Evolutionary conservation across 2,329 filamentous ascomycete genomes (phyloP).

Genomic region (Pseudodiploospora longispora): DNA sequence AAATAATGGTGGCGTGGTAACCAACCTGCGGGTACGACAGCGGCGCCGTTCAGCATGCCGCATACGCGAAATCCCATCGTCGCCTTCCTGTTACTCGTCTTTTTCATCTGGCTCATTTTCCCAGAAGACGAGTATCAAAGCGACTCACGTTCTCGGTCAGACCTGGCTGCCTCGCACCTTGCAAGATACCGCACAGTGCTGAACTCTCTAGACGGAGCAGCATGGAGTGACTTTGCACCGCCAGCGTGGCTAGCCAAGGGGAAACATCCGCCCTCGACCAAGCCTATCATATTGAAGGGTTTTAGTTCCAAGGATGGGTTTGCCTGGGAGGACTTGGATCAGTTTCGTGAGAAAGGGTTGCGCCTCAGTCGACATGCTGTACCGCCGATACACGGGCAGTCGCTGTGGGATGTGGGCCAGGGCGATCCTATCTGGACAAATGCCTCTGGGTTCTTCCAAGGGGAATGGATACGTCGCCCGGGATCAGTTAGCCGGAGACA

Average conservation of each 20-base stretch:
- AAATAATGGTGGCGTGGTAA: not conserved
- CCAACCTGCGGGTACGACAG: constrained; percentile 5
- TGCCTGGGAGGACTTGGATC: constrained; percentile 65
- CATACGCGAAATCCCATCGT: constrained; percentile 33
- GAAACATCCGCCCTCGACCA: constrained; percentile 14
- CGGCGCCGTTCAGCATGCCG: constrained; percentile 32
- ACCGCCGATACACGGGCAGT: constrained; percentile 32
- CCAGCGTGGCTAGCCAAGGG: constrained; percentile 18
- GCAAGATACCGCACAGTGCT: constrained; percentile 45
- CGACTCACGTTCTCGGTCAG: constrained; percentile 25
- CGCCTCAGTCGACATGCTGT: constrained; percentile 50
- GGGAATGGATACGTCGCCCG: constrained; percentile 61
- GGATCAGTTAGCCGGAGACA: constrained; percentile 38
- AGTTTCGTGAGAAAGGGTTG: constrained; percentile 57
- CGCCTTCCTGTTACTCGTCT: constrained; percentile 20
- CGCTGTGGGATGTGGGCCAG: constrained; percentile 30
- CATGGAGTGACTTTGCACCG: constrained; percentile 54
- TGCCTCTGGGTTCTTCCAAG: constrained; percentile 66
- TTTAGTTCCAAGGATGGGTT: constrained; percentile 66
- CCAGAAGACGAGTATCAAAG: constrained; percentile 27
- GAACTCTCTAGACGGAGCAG: constrained; percentile 44
- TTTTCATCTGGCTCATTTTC: constrained; percentile 33
- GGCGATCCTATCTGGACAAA: constrained; percentile 61
- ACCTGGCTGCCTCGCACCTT: constrained; percentile 36
- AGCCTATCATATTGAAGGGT: constrained; percentile 66